Evolutionary conservation across 2,329 filamentous ascomycete genomes (phyloP), one percentile per base, ranked within the genome.

Genomic region (Leptographium wingfieldii): DNA sequence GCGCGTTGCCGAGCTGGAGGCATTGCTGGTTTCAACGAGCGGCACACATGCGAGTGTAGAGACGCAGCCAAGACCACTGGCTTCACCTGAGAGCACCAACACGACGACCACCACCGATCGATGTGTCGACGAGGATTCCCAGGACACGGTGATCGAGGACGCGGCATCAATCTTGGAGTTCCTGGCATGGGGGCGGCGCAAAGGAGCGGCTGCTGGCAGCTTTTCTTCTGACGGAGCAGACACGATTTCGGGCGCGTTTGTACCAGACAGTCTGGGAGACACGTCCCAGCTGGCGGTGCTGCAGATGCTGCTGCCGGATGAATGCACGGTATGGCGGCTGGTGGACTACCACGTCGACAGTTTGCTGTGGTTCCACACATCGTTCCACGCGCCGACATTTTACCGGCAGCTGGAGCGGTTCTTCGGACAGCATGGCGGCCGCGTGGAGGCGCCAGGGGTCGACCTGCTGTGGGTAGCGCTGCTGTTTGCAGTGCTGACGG

Each of bases 131-230:
- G 29, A 31, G 29, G 22, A n/a, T 38, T 10, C 10, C 35, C 19
- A 55, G n/a, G 69, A 70, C 59, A 65, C 70, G 2, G 67, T 67
- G 57, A 68, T 66, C 59, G 70, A 68, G 62, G 74, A 76, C 64
- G 74, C 74, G 1, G 75, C 74, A 1, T 76, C 75, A 3, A 73
- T 77, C 3, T 69, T 78, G 0, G 76, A 78, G 59, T 78, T 77
- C 54, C 68, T 77, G 2, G 74, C 76, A 1, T 78, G 76, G 76
- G 76, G 76, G 10, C 71, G 75, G 19, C 69, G 71, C 43, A 78
- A 78, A 63, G 72, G 77, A 31, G 61, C 65, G 11, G 64, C 65
- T n/a, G 64, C 62, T 27, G 60, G 64, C 40, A 38, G 63, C 29
- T 66, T 63, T 49, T 63, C 58, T n/a, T 68, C 63, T 49, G 66